These are phyloP conservation scores for Myriosclerotinia curreyana DNA, from an alignment of 2,329 filamentous ascomycete species.

Conservation along the genomic window DNA sequence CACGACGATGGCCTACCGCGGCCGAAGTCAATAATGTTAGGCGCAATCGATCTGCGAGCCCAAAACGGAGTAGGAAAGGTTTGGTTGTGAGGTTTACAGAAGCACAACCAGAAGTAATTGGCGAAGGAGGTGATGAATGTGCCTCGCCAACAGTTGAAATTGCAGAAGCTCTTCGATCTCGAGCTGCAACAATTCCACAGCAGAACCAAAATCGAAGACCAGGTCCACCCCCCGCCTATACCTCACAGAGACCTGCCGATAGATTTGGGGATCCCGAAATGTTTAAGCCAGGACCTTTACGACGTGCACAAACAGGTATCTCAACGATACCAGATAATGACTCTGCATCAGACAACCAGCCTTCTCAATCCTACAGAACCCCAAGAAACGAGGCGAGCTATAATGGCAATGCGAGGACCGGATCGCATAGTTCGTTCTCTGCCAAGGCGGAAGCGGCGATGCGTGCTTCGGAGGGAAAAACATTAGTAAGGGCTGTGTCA, in stretches of 20 bases:
- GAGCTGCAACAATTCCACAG: slow-evolving; percentile 29
- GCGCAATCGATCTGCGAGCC: slow-evolving; percentile 37
- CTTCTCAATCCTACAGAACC: neutral
- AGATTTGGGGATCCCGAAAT: slow-evolving; percentile 22
- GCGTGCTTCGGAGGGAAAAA: slow-evolving; percentile 57
- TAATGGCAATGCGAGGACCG: slow-evolving; percentile 6
- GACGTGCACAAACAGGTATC: slow-evolving; percentile 52
- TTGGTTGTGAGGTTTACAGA: slow-evolving; percentile 73
- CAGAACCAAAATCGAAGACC: slow-evolving; percentile 18
- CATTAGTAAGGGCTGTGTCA: slow-evolving; percentile 46
- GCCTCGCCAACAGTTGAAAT: slow-evolving; percentile 57
- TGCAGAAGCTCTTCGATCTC: slow-evolving; percentile 50
- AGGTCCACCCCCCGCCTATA: slow-evolving; percentile 18
- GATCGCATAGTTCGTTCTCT: slow-evolving; percentile 31
- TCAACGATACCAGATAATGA: slow-evolving; percentile 21
- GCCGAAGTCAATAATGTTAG: slow-evolving; percentile 41
- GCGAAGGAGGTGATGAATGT: slow-evolving; percentile 86
- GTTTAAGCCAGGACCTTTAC: slow-evolving; percentile 54
- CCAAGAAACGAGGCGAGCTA: slow-evolving; percentile 13
- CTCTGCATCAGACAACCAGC: slow-evolving; percentile 9
- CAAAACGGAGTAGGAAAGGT: slow-evolving; percentile 57
- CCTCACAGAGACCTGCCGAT: slow-evolving; percentile 14
- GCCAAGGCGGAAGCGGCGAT: slow-evolving; percentile 55
- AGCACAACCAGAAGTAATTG: slow-evolving; percentile 74
- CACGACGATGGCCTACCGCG: slow-evolving; percentile 51